Evolutionary conservation across 2,329 filamentous ascomycete species (phyloP).

Genomic region (Hypoxylon sp.): DNA sequence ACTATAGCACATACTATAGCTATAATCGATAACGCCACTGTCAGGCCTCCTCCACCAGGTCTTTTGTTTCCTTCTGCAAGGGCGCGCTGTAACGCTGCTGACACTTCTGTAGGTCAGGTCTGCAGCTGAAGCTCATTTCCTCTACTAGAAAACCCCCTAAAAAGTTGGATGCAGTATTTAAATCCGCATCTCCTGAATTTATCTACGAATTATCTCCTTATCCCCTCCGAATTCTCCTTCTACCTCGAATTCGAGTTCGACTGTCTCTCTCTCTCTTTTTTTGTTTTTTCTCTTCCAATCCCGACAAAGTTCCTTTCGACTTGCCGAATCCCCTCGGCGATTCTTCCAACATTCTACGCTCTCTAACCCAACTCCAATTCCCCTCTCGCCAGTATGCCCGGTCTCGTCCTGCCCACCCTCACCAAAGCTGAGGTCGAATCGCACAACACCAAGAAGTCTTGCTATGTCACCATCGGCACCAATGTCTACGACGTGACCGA

Average conservation of each 20-base stretch:
- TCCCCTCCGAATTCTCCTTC: constrained; percentile 2
- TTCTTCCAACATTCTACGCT: constrained; percentile 15
- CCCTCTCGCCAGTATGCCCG: constrained; percentile 68
- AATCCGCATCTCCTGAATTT: constrained; percentile 24
- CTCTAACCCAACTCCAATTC: constrained; percentile 19
- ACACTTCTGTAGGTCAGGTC: too few relatives aligned
- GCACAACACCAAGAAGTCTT: constrained; percentile 82
- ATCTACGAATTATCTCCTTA: constrained; percentile 22
- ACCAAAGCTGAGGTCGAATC: constrained; percentile 80
- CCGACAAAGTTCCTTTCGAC: background rate
- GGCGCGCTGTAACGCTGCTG: constrained; percentile 19
- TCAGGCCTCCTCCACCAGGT: too few relatives aligned
- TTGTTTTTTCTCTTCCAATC: constrained; percentile 17
- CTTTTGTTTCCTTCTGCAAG: constrained; percentile 28
- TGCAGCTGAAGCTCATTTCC: constrained; percentile 29
- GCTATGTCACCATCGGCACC: constrained; percentile 88
- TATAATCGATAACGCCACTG: constrained; percentile 41
- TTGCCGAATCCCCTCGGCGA: constrained; percentile 12
- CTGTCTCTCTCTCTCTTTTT: background rate
- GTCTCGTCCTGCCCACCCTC: constrained; percentile 82
- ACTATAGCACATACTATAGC: too few relatives aligned
- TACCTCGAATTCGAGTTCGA: constrained; percentile 7
- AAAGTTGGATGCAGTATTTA: constrained; percentile 33
- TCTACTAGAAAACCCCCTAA: constrained; percentile 28
- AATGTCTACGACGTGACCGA: constrained; percentile 96